A percentile compares a stretch with the other conserved stretches of the same genome.
These are phyloP conservation scores for Pontederia crassipes DNA, from an alignment of 176 grass and related monocot genomes.

Conservation along the genomic window DNA sequence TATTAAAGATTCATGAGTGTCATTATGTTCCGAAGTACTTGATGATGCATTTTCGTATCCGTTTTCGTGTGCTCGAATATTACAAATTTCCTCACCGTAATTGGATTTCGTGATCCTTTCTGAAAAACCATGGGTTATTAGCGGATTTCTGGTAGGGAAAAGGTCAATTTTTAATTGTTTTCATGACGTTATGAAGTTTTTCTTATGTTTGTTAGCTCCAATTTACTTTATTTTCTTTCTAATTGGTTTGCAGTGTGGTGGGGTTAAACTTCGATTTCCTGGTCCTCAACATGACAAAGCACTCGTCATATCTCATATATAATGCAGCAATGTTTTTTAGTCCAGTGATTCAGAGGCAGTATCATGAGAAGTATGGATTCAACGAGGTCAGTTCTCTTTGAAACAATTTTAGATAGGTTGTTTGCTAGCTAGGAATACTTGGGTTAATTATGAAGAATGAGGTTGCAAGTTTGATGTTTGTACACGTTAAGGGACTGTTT, in stretches of 20 bases:
- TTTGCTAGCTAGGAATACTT: no score
- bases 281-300: constrained; percentile 87
- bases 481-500: not conserved
- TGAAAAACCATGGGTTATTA: no score
- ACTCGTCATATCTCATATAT: constrained; percentile 92
- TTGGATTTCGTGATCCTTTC: no score
- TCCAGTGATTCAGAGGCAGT: constrained; percentile 61
- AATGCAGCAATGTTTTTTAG: constrained; percentile 78
- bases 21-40: no score
- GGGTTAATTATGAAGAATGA: no score
- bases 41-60: no score
- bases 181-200: not conserved
- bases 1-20: no score
- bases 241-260: constrained; percentile 58
- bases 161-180: not conserved
- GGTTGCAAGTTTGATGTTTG: not conserved
- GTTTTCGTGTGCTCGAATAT: no score
- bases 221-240: constrained; percentile 17
- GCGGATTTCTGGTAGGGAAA: no score
- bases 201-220: not conserved
- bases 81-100: no score
- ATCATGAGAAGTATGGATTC: constrained; percentile 74
- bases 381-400: constrained; percentile 44
- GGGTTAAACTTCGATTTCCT: constrained; percentile 93
- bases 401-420: no score